Evolutionary conservation across 352 stramenopile species (phyloP), one percentile per base, ranked within the genome.

Genomic region (Ophiocytium majus): DNA sequence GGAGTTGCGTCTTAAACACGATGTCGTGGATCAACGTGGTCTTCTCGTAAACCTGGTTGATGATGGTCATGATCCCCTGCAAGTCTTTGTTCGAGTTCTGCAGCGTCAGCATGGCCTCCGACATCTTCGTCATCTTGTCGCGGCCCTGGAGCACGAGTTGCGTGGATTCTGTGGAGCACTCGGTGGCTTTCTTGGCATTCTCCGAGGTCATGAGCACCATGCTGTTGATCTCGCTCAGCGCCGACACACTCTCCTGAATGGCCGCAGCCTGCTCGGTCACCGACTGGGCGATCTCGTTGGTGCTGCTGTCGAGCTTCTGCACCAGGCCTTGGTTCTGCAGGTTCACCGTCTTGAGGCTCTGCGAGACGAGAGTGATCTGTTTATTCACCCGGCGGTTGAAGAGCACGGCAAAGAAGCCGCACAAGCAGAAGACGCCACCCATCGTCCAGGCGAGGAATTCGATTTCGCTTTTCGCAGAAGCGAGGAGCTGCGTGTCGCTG

Each of bases 21-120:
- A 81, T 81, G 31, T 81, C 76, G 17, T 80, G 10, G 31, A 81
- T 81, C 10, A 81, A 23, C 9, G 32, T 81, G 57, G 57, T 28
- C 57, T 71, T 71, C 23, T 23, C 28, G 23, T 71, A 28, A 71
- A 71, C 28, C 23, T 71, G 19, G 19, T 23, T 71, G 28, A 71
- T 71, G 28, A 28, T 71, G 57, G 57, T 71, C 23, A 23, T 71
- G 57, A 71, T 71, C 57, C 19, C 57, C 28, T 71, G 57, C 28
- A 71, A 28, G 19, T 23, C 28, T 28, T 23, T 23, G 28, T 71
- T 71, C 28, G 57, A 71, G 57, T 71, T 71, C 28, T 71, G 23
- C 57, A 71, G 28, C 23, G 23, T 28, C 57, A 71, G 23, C 57
- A 71, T 71, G 28, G 57, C 57, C 23, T 28, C 57, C 23, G 28